Conservation (phyloP, 768 basidiomycete genomes). For the Trametes coccinea region DNA sequence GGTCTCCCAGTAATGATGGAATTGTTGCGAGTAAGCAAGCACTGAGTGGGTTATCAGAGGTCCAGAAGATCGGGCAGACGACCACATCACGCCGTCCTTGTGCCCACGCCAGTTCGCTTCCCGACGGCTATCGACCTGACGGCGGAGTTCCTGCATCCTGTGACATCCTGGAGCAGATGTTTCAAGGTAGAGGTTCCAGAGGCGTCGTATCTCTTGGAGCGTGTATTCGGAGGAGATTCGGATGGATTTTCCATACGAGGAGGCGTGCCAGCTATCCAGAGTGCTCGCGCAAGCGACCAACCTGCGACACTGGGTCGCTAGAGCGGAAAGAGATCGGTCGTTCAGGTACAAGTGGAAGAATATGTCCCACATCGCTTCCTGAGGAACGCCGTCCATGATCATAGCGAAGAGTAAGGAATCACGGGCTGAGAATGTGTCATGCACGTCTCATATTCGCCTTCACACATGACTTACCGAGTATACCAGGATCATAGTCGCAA, state of each 20-base stretch:
- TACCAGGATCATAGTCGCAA: constrained; percentile 20
- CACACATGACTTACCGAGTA: constrained; percentile 16
- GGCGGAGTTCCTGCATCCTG: not conserved
- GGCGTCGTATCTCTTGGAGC: constrained; percentile 10
- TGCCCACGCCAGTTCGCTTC: not conserved
- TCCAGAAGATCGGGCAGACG: constrained; percentile 38
- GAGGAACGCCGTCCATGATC: constrained; percentile 23
- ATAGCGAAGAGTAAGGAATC: constrained; percentile 19
- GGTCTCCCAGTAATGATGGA: constrained; percentile 41
- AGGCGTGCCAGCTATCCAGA: constrained; percentile 12
- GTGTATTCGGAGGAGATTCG: constrained; percentile 10
- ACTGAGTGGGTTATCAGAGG: constrained; percentile 31
- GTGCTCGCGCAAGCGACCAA: constrained; percentile 2
- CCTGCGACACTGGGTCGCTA: constrained; percentile 13
- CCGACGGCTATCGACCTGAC: constrained; percentile 12
- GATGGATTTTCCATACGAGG: constrained; percentile 4
- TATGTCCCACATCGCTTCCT: constrained; percentile 9
- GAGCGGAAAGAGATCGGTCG: not conserved
- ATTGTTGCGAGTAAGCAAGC: constrained; percentile 2
- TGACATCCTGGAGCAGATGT: constrained; percentile 24
- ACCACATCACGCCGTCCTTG: not conserved
- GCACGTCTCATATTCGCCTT: not conserved
- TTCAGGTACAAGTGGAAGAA: constrained; percentile 21
- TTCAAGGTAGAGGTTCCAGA: constrained; percentile 30
- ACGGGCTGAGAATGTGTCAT: constrained; percentile 10